Evolutionary conservation across 1,284 basidiomycete genomes (phyloP).

Genomic region (Inonotus obliquus): DNA sequence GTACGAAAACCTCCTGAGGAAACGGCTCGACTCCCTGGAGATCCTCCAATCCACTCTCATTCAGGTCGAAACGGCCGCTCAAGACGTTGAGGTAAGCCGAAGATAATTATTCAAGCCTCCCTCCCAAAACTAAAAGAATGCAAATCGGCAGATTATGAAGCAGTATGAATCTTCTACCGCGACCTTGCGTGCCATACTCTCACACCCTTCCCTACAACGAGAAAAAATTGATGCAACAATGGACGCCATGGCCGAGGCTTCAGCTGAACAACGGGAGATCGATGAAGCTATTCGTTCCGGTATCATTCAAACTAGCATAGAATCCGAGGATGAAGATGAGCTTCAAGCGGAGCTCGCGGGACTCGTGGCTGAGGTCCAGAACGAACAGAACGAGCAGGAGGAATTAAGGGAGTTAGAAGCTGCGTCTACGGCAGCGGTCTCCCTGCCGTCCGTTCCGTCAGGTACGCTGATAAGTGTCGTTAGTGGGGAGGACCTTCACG

Average conservation of each 20-base stretch:
- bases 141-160: conserved; percentile 65
- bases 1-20: conserved; percentile 71
- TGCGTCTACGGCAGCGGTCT: neutral
- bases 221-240: conserved; percentile 82
- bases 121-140: neutral
- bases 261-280: conserved; percentile 78
- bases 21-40: conserved; percentile 69
- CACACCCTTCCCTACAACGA: conserved; percentile 74
- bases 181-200: conserved; percentile 71
- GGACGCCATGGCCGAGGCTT: conserved; percentile 79
- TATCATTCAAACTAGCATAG: conserved; percentile 42
- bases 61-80: conserved; percentile 82
- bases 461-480: neutral
- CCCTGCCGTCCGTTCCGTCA: conserved; percentile 6
- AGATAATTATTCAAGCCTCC: neutral
- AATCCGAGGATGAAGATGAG: conserved; percentile 49
- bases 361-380: conserved; percentile 38
- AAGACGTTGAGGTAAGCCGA: conserved; percentile 73
- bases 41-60: conserved; percentile 75
- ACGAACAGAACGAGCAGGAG: conserved; percentile 39
- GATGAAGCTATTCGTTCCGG: conserved; percentile 74
- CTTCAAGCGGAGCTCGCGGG: conserved; percentile 56
- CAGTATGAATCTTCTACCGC: conserved; percentile 79
- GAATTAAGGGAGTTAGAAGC: conserved; percentile 22
- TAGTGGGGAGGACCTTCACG: neutral